Conservation (phyloP, 1,139 yeast species). For the Groenewaldozyma sp. region DNA sequence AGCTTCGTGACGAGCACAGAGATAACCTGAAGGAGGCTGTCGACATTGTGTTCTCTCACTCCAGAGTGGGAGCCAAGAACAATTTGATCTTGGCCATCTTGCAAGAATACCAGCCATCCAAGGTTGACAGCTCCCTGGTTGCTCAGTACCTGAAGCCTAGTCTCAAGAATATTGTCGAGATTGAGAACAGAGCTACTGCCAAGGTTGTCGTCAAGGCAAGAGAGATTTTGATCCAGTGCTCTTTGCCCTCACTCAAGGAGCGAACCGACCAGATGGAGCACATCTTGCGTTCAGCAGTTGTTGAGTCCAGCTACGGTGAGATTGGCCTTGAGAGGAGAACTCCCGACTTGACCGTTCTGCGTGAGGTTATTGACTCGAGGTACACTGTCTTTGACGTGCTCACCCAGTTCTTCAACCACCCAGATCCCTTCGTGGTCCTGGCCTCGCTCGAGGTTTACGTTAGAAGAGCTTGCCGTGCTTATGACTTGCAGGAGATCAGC, state of each 20-base stretch:
- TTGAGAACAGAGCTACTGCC: slow-evolving; percentile 82
- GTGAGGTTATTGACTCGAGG: slow-evolving; percentile 91
- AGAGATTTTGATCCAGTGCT: slow-evolving; percentile 91
- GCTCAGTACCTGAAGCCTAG: slow-evolving; percentile 63
- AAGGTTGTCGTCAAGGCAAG: slow-evolving; percentile 95
- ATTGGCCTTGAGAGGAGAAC: slow-evolving; percentile 59
- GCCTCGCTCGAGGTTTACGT: slow-evolving; percentile 97
- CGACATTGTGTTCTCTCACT: slow-evolving; percentile 69
- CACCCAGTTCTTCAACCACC: slow-evolving; percentile 76
- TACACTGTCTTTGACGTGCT: slow-evolving; percentile 94
- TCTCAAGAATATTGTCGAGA: slow-evolving; percentile 70
- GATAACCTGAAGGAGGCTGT: slow-evolving; percentile 68
- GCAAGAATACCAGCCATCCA: slow-evolving; percentile 57
- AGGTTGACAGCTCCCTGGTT: slow-evolving; percentile 48
- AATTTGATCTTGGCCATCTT: slow-evolving; percentile 79
- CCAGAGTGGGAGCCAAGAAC: slow-evolving; percentile 89
- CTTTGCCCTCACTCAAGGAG: slow-evolving; percentile 91
- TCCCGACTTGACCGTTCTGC: slow-evolving; percentile 72
- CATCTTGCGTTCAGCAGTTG: slow-evolving; percentile 84
- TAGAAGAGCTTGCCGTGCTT: slow-evolving; percentile 95
- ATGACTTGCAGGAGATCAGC: slow-evolving; percentile 68
- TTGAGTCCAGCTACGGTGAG: slow-evolving; percentile 78
- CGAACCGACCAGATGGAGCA: slow-evolving; percentile 96
- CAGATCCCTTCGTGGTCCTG: slow-evolving; percentile 81
- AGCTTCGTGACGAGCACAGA: slow-evolving; percentile 79